Evolutionary conservation across 176 grass and related monocot genomes (phyloP), one percentile per base, ranked within the genome.

Genomic region (Lolium rigidum): DNA sequence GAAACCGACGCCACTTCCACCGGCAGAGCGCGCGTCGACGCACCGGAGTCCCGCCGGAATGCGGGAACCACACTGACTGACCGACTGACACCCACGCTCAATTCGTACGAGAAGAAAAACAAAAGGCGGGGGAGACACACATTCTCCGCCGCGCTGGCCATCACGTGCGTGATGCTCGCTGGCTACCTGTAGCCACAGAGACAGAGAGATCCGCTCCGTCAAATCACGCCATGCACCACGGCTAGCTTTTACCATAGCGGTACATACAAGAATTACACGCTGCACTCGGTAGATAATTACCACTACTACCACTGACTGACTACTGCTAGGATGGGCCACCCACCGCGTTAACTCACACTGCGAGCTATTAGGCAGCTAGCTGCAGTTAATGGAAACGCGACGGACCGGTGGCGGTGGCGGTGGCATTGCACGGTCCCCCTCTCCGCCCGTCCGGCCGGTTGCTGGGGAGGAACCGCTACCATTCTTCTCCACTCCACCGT

Each of bases 61-160:
- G n/a, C n/a, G n/a, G n/a, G n/a, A n/a, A n/a, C n/a, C n/a, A n/a
- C n/a, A n/a, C n/a, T n/a, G n/a, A n/a, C n/a, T n/a, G n/a, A n/a
- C n/a, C n/a, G n/a, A n/a, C n/a, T n/a, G n/a, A n/a, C n/a, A n/a
- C n/a, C n/a, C n/a, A n/a, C n/a, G n/a, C n/a, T n/a, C n/a, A n/a
- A n/a, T n/a, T n/a, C n/a, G 26, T 28, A 5, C 50, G 12, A 16
- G 50, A 52, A 54, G 15, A 16, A 14, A 20, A 20, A 61, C 0
- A 46, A 77, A 24, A n/a, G 44, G 47, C 1, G 18, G 44, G 47
- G 0, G 18, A 3, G 65, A 87, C 74, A 86, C 83, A 77, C 72
- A 87, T 84, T 75, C 85, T 22, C 85, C 84, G 89, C 66, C 66
- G 75, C 76, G 14, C 80, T 83, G 47, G 57, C 46, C n/a, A 24